phyloP scores from a whole-genome alignment of 2,329 filamentous ascomycete species.

The Aspergillus fischeri region DNA sequence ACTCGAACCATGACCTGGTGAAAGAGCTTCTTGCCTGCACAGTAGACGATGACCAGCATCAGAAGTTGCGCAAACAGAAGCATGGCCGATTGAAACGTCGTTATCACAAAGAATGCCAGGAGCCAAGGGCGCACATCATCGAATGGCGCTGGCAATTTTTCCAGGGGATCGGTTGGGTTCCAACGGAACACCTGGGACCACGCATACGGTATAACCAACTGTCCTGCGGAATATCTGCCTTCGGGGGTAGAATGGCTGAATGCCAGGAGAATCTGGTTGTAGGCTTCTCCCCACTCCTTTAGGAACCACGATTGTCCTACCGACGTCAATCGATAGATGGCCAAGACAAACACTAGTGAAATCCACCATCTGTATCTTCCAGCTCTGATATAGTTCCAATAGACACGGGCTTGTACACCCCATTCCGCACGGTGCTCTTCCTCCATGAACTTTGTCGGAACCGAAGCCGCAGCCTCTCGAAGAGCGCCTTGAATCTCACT shows the following conservation, averaged over 20 bases:
- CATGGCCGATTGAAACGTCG: conserved; percentile 55
- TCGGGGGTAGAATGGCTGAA: conserved; percentile 15
- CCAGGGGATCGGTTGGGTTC: conserved; percentile 24
- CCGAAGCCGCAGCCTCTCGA: conserved; percentile 47
- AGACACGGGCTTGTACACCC: conserved; percentile 69
- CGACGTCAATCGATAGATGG: conserved; percentile 59
- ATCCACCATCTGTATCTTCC: conserved; percentile 72
- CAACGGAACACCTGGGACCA: conserved; percentile 11
- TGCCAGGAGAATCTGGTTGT: conserved; percentile 37
- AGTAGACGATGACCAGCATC: conserved; percentile 73
- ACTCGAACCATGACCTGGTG: conserved; percentile 67
- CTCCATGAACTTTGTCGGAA: conserved; percentile 73
- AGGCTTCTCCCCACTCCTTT: conserved; percentile 82
- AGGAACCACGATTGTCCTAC: conserved; percentile 74
- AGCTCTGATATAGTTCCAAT: conserved; percentile 81
- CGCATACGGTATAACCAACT: conserved; percentile 4
- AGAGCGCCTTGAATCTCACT: conserved; percentile 29
- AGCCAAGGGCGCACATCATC: conserved; percentile 72
- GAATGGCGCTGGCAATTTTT: conserved; percentile 61
- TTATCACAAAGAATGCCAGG: conserved; percentile 64
- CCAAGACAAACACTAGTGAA: conserved; percentile 59
- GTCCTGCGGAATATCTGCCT: conserved; percentile 1
- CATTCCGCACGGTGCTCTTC: conserved; percentile 72
- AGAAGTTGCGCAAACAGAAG: conserved; percentile 61
- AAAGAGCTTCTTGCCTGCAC: conserved; percentile 73